Percentiles rank a stretch among this genome's conserved stretches.
phyloP scores from a whole-genome alignment of 2,329 filamentous ascomycete species.

The Colletotrichum somersetense region DNA sequence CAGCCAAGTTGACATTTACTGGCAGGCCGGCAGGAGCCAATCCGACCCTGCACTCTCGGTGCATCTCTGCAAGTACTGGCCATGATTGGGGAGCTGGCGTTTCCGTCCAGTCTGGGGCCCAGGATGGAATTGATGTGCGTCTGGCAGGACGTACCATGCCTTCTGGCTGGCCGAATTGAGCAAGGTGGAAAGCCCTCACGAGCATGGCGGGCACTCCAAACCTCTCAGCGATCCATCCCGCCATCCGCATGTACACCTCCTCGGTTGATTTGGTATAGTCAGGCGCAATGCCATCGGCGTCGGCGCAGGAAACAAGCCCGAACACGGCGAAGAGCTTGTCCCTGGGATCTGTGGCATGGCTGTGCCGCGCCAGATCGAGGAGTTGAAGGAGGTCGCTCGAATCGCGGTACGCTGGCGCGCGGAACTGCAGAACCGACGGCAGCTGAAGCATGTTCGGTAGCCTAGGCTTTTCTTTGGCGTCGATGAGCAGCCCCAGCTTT shows the following conservation, averaged over 20 bases:
- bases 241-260: not conserved
- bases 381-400: conserved; percentile 21
- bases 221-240: conserved; percentile 15
- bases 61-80: not conserved
- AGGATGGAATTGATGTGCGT: not conserved
- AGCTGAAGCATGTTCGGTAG: not conserved
- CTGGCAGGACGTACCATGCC: not conserved
- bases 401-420: not conserved
- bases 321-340: conserved; percentile 47
- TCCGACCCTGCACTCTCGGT: not conserved
- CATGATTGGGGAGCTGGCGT: not conserved
- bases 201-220: not conserved
- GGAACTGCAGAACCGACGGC: conserved; percentile 12
- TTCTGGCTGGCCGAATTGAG: not conserved
- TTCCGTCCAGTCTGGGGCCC: conserved; percentile 10
- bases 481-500: not conserved
- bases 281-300: conserved; percentile 29
- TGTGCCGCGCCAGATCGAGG: not conserved
- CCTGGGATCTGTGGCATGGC: conserved; percentile 43
- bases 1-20: not conserved
- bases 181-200: not conserved
- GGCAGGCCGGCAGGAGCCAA: not conserved
- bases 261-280: conserved; percentile 42
- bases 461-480: not conserved
- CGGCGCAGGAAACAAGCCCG: conserved; percentile 44